A percentile compares a stretch with the other conserved stretches of the same genome.
These are phyloP conservation scores for Petunia axillaris DNA, from an alignment of 257 asterid species.

Conservation along the genomic window DNA sequence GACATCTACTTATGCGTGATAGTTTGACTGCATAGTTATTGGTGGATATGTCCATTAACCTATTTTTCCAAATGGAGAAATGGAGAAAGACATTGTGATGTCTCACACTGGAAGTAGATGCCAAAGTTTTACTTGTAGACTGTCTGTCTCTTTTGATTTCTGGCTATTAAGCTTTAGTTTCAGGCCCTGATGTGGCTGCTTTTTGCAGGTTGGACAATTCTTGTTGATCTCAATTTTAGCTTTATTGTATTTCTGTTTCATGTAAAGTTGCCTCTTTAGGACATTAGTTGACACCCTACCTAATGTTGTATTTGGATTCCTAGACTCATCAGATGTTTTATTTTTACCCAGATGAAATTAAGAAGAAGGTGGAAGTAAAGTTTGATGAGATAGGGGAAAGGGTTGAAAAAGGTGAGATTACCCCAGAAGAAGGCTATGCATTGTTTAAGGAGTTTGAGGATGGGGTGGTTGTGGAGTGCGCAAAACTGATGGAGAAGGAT, in stretches of 20 bases:
- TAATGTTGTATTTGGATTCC: background rate
- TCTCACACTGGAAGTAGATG: background rate
- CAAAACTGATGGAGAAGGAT: constrained; percentile 62
- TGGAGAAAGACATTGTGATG: no score
- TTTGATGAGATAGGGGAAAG: constrained; percentile 77
- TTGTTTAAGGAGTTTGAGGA: constrained; percentile 90
- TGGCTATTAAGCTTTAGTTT: background rate
- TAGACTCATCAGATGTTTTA: background rate
- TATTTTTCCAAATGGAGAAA: no score
- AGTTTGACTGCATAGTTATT: no score
- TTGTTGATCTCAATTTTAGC: background rate
- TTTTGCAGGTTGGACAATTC: background rate
- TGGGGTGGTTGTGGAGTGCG: constrained; percentile 73
- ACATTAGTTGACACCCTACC: background rate
- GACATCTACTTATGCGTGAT: no score
- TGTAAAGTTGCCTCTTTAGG: background rate
- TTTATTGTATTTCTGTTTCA: background rate
- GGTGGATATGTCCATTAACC: no score
- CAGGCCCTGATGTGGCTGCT: background rate
- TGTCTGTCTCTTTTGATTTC: background rate
- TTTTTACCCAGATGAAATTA: constrained; percentile 60
- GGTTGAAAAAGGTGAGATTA: constrained; percentile 78
- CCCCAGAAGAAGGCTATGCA: constrained; percentile 76
- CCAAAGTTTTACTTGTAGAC: background rate
- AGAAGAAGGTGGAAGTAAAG: constrained; percentile 72